phyloP scores from a whole-genome alignment of 305 asterid genomes.

The Solanum chacoense region DNA sequence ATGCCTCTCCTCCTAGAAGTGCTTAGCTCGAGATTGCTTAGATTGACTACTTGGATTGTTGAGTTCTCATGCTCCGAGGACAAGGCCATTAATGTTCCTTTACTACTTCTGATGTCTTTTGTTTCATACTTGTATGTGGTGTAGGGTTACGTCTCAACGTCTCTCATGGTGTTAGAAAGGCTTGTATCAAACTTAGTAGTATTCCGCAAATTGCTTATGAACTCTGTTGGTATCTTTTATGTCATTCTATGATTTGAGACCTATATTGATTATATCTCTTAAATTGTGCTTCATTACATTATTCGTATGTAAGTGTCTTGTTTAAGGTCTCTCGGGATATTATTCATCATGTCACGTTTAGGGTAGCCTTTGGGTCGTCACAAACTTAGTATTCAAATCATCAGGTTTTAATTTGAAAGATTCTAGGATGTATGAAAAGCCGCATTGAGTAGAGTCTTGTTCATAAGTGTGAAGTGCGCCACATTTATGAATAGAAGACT shows the following conservation, averaged over 20 bases:
- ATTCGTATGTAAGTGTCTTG: neutral
- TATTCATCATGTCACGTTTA: neutral
- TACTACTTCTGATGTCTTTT: neutral
- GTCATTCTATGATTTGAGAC: neutral
- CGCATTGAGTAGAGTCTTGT: neutral
- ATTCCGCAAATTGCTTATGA: neutral
- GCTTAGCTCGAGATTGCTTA: neutral
- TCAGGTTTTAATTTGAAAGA: neutral
- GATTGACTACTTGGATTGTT: neutral
- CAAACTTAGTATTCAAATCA: neutral
- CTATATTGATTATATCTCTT: neutral
- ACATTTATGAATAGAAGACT: neutral
- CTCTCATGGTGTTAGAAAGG: neutral
- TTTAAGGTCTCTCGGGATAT: neutral
- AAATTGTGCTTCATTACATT: neutral
- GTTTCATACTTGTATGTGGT: neutral
- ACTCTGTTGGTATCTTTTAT: neutral
- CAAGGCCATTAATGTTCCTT: neutral
- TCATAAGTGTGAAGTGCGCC: neutral
- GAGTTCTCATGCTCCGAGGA: neutral
- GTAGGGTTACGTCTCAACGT: neutral
- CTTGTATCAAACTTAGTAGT: neutral
- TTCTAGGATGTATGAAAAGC: neutral
- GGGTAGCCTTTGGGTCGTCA: neutral
- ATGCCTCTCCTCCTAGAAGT: neutral